Evolutionary conservation across 169 alveolate genomes (phyloP).

Genomic region (Perkinsus olseni): DNA sequence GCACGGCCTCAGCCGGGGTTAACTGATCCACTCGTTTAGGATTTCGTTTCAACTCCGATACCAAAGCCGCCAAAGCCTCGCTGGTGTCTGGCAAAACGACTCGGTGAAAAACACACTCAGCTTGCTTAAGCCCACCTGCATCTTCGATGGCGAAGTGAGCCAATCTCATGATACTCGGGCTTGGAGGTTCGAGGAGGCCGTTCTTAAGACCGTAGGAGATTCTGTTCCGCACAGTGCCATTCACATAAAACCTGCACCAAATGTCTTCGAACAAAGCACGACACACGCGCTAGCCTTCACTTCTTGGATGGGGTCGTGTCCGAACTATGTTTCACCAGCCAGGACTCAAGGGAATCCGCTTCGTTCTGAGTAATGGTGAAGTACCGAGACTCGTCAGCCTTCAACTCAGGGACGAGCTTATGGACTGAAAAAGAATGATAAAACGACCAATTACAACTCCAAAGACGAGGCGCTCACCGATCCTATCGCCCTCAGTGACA

Average conservation of each 20-base stretch:
- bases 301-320: not conserved
- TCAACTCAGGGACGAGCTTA: not conserved
- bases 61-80: not conserved
- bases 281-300: not conserved
- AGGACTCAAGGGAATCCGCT: not conserved
- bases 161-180: not conserved
- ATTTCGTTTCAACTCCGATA: not conserved
- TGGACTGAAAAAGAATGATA: not conserved
- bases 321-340: not conserved
- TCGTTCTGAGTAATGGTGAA: not conserved
- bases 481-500: not conserved
- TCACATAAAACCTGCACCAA: not conserved
- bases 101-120: not conserved
- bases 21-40: not conserved
- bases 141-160: not conserved
- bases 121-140: not conserved
- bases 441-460: not conserved
- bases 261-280: not conserved
- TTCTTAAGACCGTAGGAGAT: not conserved
- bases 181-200: not conserved
- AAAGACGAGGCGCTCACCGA: not conserved
- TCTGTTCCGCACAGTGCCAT: not conserved
- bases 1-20: not conserved
- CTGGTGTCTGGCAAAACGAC: not conserved
- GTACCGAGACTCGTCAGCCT: not conserved